Base-by-base conservation (phyloP, 192 early-diverging fungal species). In the Mortierella antarctica region DNA sequence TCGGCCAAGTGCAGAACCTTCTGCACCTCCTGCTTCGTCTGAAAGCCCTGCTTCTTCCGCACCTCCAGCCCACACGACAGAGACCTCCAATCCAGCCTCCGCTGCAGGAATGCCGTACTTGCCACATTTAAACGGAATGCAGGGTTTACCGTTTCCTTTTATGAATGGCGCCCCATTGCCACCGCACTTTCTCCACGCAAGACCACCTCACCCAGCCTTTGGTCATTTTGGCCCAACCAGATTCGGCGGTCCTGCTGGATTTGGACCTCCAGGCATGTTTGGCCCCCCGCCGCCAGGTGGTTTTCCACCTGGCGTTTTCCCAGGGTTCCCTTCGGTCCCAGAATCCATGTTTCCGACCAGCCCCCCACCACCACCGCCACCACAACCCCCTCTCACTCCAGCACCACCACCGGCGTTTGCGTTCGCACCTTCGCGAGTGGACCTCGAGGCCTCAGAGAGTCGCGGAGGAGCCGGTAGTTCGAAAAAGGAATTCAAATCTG, bases 281-380 rank as follows among this genome's bases (percentile, higher is more conserved):
- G 44, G 65, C 23, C 44, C 42, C 2, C 1, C 31, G 3, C 31
- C 31, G 31, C 31, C 31, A 31, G 31, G 31, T 50, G 64, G 47
- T 31, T 50, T 64, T 40, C 61, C 61, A 44, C 46, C 46, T 20
- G 61, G 44, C 2, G 17, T 13, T 5, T 56, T 58, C 14, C 48
- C 20, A 47, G 63, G 50, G 31, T 14, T 15, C n/a, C 39, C 42
- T 23, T 7, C 49, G 48, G 5, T 39, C 61, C 60, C 69, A 56
- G 45, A 41, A 8, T 20, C 69, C 10, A 15, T 23, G 2, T 57
- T 55, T 58, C 18, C 49, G 3, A 2, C 56, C 20, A 20, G 18
- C 20, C 53, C 65, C 6, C 40, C 56, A 68, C 5, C 56, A 49
- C 13, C 31, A 39, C 31, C 70, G 17, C 18, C 54, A 72, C 18